phyloP scores from a whole-genome alignment of 768 basidiomycete genomes.

The Collybia nuda region DNA sequence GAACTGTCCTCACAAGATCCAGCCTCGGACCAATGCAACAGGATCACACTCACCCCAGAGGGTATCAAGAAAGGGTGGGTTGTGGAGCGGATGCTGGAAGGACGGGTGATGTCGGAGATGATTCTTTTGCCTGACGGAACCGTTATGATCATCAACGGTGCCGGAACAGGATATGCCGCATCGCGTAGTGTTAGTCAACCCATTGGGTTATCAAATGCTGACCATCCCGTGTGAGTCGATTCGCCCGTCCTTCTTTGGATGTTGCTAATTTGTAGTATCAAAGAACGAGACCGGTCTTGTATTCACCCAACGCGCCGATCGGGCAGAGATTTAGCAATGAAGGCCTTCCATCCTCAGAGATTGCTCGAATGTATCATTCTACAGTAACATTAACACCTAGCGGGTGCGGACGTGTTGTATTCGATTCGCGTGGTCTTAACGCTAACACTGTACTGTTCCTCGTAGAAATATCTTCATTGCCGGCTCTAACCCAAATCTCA shows the following conservation, averaged over 20 bases:
- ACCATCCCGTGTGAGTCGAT: constrained; percentile 18
- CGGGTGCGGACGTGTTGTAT: constrained; percentile 38
- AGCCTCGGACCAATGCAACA: constrained; percentile 40
- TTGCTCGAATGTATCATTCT: constrained; percentile 65
- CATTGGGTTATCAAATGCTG: constrained; percentile 21
- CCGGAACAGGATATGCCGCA: constrained; percentile 38
- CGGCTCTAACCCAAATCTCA: constrained; percentile 46
- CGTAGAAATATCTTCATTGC: constrained; percentile 27
- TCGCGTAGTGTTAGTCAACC: constrained; percentile 28
- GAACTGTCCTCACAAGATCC: constrained; percentile 36
- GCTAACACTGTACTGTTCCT: neutral
- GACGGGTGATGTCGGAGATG: constrained; percentile 35
- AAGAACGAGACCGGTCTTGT: constrained; percentile 42
- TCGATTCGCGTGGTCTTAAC: constrained; percentile 15
- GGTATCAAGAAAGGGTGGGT: constrained; percentile 45
- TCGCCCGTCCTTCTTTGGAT: neutral
- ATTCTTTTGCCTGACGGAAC: constrained; percentile 39
- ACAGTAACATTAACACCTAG: constrained; percentile 52
- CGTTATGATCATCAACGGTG: constrained; percentile 45
- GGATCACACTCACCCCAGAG: constrained; percentile 37
- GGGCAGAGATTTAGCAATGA: constrained; percentile 45
- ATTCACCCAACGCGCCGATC: constrained; percentile 39
- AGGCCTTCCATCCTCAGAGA: constrained; percentile 39
- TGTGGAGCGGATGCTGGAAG: constrained; percentile 43
- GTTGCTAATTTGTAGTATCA: constrained; percentile 8